A percentile compares a stretch with the other conserved stretches of the same genome.
Conservation (phyloP, 495 filamentous ascomycete species). For the Penicillium herquei region DNA sequence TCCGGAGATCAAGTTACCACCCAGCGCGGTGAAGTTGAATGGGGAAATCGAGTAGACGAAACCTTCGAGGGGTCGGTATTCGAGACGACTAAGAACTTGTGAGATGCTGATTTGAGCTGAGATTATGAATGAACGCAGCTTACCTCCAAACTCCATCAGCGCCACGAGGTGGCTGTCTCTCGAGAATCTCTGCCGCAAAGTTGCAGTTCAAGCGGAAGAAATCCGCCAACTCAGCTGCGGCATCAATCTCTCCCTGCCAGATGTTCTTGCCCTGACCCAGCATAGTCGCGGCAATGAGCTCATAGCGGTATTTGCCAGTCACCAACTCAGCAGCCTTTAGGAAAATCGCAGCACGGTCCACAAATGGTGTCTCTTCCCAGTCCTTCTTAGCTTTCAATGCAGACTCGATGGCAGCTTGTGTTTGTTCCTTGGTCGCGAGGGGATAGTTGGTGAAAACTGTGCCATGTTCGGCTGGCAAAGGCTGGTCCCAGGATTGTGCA, state of each 20-base stretch:
- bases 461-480: conserved; percentile 71
- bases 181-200: conserved; percentile 72
- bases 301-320: conserved; percentile 85
- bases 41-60: conserved; percentile 85
- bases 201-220: conserved; percentile 84
- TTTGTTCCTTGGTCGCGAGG: conserved; percentile 65
- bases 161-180: conserved; percentile 64
- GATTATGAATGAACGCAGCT: neutral
- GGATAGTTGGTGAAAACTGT: conserved; percentile 72
- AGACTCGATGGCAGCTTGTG: conserved; percentile 69
- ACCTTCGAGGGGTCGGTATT: conserved; percentile 81
- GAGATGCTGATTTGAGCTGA: neutral
- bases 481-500: conserved; percentile 47
- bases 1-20: conserved; percentile 69
- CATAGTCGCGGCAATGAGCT: conserved; percentile 92
- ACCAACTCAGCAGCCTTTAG: conserved; percentile 91
- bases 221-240: conserved; percentile 86
- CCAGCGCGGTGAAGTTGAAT: conserved; percentile 90
- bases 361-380: conserved; percentile 84
- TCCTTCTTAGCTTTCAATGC: conserved; percentile 76
- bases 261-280: conserved; percentile 95
- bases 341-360: conserved; percentile 87
- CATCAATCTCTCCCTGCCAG: conserved; percentile 97
- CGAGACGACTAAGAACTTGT: conserved; percentile 52
- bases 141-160: conserved; percentile 68